Base-by-base conservation (phyloP, 2,329 filamentous ascomycete genomes). In the Cercospora sp. region DNA sequence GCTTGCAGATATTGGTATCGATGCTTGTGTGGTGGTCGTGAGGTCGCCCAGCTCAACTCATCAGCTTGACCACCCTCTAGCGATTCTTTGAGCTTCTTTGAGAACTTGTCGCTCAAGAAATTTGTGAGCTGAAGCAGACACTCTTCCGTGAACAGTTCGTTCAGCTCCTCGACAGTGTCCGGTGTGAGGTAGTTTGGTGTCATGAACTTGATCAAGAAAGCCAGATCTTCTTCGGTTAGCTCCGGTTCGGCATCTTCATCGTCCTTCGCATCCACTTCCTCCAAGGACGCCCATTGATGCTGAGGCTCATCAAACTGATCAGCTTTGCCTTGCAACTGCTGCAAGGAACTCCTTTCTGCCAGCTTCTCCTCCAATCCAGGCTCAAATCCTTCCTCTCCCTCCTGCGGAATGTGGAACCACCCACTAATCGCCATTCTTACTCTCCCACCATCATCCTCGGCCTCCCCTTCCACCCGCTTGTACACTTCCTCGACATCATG, bases 401-500 rank as follows among this genome's bases (percentile, higher is more conserved):
- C 82, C 81, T 99, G 95, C 0, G 95, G 95, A 71, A 99, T 98
- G 80, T 99, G 95, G 80, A 96, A 99, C 95, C 95, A 99, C 63
- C 95, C 95, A 78, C 93, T 97, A 77, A 99, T 97, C 61, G 95
- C 95, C 94, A 99, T 98, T 73, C 95, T 90, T 60, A 97, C 88
- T 59, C 92, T 88, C 0, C 90, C 90, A 18, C 90, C 90, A 67
- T 94, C 87, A 77, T 86, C 79, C 85, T 88, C 77, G 85, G 86
- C 80, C 88, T 87, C 74, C 83, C 86, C 77, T 83, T 84, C 68
- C 78, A 85, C 71, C 82, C 84, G 75, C 78, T 91, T 89, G 81
- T 97, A 98, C 4, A 99, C 95, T 81, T 99, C 95, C 82, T 98
- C 94, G 65, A 99, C 95, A 79, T 99, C 95, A 81, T 99, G 95